Evolutionary conservation across 2,329 filamentous ascomycete species (phyloP).

Genomic region (Chrysosporium keratinophilum): DNA sequence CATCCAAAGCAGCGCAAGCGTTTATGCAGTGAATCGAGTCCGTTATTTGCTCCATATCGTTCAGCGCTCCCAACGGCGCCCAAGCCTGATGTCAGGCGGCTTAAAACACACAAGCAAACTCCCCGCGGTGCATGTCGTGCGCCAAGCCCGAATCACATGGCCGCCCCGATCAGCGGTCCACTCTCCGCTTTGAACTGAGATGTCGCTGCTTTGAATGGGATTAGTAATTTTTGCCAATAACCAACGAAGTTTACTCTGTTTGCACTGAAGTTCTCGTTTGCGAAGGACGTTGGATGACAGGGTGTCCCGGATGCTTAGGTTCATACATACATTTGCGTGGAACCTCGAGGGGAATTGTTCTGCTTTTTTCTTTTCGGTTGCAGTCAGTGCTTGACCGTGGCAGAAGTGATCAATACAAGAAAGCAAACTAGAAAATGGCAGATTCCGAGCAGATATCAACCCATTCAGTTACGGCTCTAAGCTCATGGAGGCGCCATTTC

Average conservation of each 20-base stretch:
- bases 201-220: neutral
- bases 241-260: no score
- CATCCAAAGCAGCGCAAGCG: neutral
- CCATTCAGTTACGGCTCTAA: constrained; percentile 3
- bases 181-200: neutral
- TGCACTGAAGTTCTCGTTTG: no score
- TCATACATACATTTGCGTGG: no score
- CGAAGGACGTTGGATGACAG: no score
- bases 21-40: neutral
- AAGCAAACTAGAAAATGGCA: neutral
- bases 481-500: constrained; percentile 37
- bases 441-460: constrained; percentile 3
- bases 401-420: neutral
- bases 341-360: no score
- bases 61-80: neutral
- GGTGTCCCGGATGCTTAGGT: no score
- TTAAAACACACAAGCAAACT: neutral
- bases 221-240: neutral
- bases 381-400: no score
- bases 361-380: no score
- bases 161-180: neutral
- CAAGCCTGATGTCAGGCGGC: neutral
- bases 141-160: constrained; percentile 8
- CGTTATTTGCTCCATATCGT: neutral
- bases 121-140: constrained; percentile 5